These are phyloP conservation scores for Morella rubra DNA, from an alignment of 306 rosid species.

Conservation along the genomic window DNA sequence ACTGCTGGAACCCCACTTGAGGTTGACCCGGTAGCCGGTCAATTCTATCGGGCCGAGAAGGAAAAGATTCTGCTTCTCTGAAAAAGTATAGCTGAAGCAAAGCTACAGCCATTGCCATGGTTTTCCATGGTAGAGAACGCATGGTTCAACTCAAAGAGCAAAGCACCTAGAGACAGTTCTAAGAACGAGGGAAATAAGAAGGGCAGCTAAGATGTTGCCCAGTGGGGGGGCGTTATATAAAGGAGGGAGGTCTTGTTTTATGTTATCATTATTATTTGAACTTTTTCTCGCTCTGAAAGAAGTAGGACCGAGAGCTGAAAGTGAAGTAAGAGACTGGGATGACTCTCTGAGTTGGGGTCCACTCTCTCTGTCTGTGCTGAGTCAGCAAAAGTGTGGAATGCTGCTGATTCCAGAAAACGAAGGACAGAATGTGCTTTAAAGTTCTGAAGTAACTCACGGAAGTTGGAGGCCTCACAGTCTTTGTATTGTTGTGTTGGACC, in stretches of 20 bases:
- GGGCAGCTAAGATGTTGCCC: conserved; percentile 12
- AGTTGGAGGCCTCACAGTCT: neutral
- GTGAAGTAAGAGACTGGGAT: conserved; percentile 1
- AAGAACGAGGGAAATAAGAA: neutral
- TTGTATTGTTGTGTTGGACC: neutral
- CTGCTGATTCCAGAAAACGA: neutral
- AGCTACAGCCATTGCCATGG: conserved; percentile 35
- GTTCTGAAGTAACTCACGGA: neutral
- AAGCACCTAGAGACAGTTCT: conserved; percentile 18
- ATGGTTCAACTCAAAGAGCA: conserved; percentile 16
- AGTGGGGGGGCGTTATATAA: conserved; percentile 34
- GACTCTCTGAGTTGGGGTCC: neutral
- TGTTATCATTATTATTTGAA: conserved; percentile 29
- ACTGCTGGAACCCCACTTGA: conserved; percentile 65
- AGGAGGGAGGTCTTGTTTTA: conserved; percentile 16
- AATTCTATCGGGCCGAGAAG: conserved; percentile 46
- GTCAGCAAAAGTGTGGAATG: conserved; percentile 15
- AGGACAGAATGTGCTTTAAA: conserved; percentile 8
- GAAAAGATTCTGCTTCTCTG: conserved; percentile 21
- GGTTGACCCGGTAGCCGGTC: conserved; percentile 76
- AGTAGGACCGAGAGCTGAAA: conserved; percentile 20
- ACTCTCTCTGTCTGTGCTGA: neutral
- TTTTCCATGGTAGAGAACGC: conserved; percentile 30
- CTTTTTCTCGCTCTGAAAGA: conserved; percentile 18
- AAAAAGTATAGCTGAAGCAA: conserved; percentile 31